Percentiles rank a stretch among this genome's conserved stretches.
These are phyloP conservation scores for Platanthera zijinensis DNA, from an alignment of 106 monocot genomes.

Conservation along the genomic window DNA sequence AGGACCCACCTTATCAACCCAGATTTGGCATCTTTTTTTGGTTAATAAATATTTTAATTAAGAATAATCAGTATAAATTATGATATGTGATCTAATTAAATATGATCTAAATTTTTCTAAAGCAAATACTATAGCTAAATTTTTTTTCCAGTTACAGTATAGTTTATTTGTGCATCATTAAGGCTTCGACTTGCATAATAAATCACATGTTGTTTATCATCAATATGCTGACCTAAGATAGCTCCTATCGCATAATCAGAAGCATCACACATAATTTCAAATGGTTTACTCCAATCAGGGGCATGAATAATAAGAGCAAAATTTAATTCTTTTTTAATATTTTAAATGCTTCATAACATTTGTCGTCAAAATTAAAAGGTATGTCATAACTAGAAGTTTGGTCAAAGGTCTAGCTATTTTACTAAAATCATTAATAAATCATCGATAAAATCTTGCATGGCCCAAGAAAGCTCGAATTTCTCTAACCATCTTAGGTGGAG, in stretches of 20 bases:
- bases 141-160: not conserved
- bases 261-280: conserved; percentile 8
- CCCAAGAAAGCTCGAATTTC: not conserved
- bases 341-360: not conserved
- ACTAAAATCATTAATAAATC: conserved; percentile 2
- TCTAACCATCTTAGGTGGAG: not conserved
- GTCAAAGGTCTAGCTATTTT: not conserved
- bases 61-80: not conserved
- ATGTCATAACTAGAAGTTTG: not conserved
- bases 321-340: not conserved
- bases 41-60: not conserved
- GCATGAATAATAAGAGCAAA: not conserved
- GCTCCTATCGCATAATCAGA: conserved; percentile 3
- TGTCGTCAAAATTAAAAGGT: not conserved
- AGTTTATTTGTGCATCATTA: not conserved
- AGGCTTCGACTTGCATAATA: not conserved
- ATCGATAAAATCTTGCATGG: not conserved
- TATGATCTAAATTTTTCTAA: not conserved
- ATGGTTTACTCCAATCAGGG: not conserved
- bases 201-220: not conserved
- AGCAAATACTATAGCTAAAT: not conserved
- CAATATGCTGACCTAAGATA: not conserved
- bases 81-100: not conserved
- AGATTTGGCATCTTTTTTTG: conserved; percentile 3
- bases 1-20: not conserved